Conservation (phyloP, 345 rosid species). For the Gossypioides kirkii region DNA sequence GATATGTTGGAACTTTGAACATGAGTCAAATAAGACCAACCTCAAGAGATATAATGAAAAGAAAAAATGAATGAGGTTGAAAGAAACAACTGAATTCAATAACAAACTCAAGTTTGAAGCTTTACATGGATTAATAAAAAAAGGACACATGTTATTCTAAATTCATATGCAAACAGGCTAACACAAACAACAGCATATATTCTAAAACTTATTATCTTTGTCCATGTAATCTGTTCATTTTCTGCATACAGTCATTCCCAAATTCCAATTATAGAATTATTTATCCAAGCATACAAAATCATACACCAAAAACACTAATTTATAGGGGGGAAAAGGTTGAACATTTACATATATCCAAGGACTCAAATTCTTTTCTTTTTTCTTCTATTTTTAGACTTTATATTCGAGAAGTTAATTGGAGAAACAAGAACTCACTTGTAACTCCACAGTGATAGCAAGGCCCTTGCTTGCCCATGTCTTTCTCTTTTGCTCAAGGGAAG, state of each 20-base stretch:
- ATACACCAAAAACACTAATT: slow-evolving; percentile 8
- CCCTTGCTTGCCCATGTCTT: slow-evolving; percentile 75
- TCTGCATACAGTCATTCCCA: slow-evolving; percentile 19
- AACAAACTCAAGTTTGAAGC: slow-evolving; percentile 16
- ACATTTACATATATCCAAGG: slow-evolving; percentile 5
- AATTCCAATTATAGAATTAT: slow-evolving; percentile 15
- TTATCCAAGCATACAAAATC: slow-evolving; percentile 11
- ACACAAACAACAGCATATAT: slow-evolving; percentile 23
- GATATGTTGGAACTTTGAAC: slow-evolving; percentile 18
- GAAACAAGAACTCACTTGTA: slow-evolving; percentile 79
- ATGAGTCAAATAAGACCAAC: slow-evolving; percentile 22
- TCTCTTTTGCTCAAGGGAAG: slow-evolving; percentile 25
- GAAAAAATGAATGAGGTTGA: not conserved
- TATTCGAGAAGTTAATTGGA: slow-evolving; percentile 19
- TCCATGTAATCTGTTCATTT: slow-evolving; percentile 16
- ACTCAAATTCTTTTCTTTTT: not conserved
- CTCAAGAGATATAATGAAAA: slow-evolving; percentile 3
- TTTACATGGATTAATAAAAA: slow-evolving; percentile 10
- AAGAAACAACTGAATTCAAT: slow-evolving; percentile 8
- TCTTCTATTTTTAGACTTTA: not conserved
- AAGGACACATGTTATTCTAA: slow-evolving; percentile 12
- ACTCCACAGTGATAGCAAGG: slow-evolving; percentile 93
- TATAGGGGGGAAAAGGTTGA: not conserved
- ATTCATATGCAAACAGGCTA: slow-evolving; percentile 25
- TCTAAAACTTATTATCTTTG: slow-evolving; percentile 19